phyloP scores from a whole-genome alignment of 192 early-diverging fungal species.

The Backusella sp. region DNA sequence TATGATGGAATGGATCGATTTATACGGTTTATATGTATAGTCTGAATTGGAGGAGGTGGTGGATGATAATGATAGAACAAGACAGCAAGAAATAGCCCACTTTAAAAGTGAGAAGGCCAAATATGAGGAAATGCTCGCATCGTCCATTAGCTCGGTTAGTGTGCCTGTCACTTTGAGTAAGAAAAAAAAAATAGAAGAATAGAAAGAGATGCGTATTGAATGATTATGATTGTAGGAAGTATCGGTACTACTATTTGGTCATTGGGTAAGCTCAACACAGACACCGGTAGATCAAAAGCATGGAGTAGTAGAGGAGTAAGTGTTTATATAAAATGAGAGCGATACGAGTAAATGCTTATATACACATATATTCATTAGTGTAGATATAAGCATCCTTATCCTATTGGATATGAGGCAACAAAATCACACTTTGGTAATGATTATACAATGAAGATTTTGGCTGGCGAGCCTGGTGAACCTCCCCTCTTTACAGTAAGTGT shows the following conservation, averaged over 20 bases:
- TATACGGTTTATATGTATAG: constrained; percentile 3
- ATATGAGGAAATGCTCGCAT: neutral
- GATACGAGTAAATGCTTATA: neutral
- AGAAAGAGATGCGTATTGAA: neutral
- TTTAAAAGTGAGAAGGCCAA: neutral
- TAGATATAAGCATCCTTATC: constrained; percentile 50
- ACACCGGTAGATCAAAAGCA: constrained; percentile 38
- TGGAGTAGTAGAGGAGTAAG: constrained; percentile 54
- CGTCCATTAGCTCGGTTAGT: neutral
- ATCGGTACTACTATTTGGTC: constrained; percentile 57
- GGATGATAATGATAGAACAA: constrained; percentile 23
- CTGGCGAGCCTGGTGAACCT: constrained; percentile 36
- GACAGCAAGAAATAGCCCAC: neutral
- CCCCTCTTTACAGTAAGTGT: constrained; percentile 43
- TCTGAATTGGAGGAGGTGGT: constrained; percentile 23
- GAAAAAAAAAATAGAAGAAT: neutral
- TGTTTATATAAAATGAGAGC: neutral
- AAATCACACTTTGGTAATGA: constrained; percentile 48
- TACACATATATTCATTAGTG: constrained; percentile 24
- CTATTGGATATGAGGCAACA: constrained; percentile 48
- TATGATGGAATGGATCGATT: no score
- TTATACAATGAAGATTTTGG: constrained; percentile 47
- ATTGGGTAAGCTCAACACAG: constrained; percentile 39
- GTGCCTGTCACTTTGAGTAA: constrained; percentile 46
- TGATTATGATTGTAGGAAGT: constrained; percentile 25